These are phyloP conservation scores for Blastosporella zonata DNA, from an alignment of 1,284 basidiomycete genomes.

Conservation along the genomic window DNA sequence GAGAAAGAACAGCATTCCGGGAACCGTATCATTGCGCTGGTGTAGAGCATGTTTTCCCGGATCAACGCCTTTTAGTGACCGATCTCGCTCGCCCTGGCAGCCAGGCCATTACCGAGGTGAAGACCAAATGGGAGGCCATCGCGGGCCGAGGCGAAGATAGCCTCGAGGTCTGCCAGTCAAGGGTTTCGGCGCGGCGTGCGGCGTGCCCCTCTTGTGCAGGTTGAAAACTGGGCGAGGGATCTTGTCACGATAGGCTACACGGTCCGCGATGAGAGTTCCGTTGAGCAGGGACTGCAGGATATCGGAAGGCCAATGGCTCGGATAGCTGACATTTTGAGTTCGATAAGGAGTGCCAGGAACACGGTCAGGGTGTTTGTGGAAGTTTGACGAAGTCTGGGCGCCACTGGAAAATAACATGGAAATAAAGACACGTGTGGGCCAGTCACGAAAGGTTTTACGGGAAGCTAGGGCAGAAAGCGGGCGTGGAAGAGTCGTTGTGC, in stretches of 20 bases:
- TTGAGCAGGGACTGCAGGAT: constrained; percentile 30
- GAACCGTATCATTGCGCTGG: constrained; percentile 4
- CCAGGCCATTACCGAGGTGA: constrained; percentile 22
- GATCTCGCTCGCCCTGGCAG: constrained; percentile 26
- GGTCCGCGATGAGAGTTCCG: constrained; percentile 27
- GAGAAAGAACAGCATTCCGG: constrained; percentile 11
- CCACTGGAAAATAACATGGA: constrained; percentile 28
- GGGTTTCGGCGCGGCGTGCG: constrained; percentile 30
- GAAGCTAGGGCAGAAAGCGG: constrained; percentile 30
- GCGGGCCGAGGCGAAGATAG: constrained; percentile 26
- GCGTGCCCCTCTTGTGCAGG: constrained; percentile 17
- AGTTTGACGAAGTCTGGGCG: constrained; percentile 31
- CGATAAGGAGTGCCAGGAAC: constrained; percentile 34
- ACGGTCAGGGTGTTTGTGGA: constrained; percentile 37
- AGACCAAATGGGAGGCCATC: constrained; percentile 32
- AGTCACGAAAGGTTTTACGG: constrained; percentile 30
- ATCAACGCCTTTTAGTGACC: constrained; percentile 27
- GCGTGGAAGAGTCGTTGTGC: constrained; percentile 19
- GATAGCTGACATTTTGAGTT: constrained; percentile 34
- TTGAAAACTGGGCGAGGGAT: constrained; percentile 31
- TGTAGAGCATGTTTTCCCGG: constrained; percentile 12
- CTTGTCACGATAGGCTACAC: constrained; percentile 23
- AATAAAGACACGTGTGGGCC: constrained; percentile 39
- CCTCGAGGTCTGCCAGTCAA: constrained; percentile 34
- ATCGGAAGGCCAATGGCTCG: constrained; percentile 35